Percentiles rank a stretch among this genome's conserved stretches.
Evolutionary conservation across 257 asterid genomes (phyloP).

Genomic region (Nicotiana knightiana): DNA sequence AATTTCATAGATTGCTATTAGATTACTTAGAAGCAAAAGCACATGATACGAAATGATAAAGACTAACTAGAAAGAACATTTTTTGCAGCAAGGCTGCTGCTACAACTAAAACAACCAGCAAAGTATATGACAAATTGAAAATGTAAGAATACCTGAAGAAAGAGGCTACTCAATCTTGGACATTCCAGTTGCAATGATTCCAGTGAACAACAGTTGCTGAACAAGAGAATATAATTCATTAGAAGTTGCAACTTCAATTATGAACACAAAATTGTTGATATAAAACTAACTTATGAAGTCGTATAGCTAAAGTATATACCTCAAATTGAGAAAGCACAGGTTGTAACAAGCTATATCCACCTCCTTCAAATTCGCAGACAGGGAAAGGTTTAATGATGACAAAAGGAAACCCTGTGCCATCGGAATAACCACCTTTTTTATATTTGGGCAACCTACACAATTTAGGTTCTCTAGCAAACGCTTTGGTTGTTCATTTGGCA

Average conservation of each 20-base stretch:
- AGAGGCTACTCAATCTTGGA: slow-evolving; percentile 86
- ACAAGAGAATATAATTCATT: slow-evolving; percentile 12
- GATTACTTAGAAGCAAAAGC: not conserved
- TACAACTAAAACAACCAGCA: not conserved
- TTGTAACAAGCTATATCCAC: slow-evolving; percentile 81
- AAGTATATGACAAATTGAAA: not conserved
- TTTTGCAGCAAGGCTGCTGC: not conserved
- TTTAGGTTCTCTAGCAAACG: slow-evolving; percentile 77
- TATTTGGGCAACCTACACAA: slow-evolving; percentile 94
- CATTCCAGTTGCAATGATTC: slow-evolving; percentile 84
- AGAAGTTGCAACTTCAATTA: slow-evolving; percentile 6
- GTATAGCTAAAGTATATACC: slow-evolving; percentile 38
- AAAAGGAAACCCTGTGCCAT: slow-evolving; percentile 68
- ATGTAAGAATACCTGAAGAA: slow-evolving; percentile 68
- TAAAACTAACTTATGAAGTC: not conserved
- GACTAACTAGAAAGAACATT: not conserved
- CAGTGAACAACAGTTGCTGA: slow-evolving; percentile 86
- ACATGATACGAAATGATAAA: not conserved
- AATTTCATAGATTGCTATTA: not conserved
- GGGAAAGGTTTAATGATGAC: slow-evolving; percentile 72
- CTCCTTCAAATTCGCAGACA: slow-evolving; percentile 86
- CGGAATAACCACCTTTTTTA: slow-evolving; percentile 83
- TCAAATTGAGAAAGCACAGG: slow-evolving; percentile 76
- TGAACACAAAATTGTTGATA: not conserved
- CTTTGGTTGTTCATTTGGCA: slow-evolving; percentile 28